Conservation (phyloP, 2,329 filamentous ascomycete genomes). For the Fusarium illudens region DNA sequence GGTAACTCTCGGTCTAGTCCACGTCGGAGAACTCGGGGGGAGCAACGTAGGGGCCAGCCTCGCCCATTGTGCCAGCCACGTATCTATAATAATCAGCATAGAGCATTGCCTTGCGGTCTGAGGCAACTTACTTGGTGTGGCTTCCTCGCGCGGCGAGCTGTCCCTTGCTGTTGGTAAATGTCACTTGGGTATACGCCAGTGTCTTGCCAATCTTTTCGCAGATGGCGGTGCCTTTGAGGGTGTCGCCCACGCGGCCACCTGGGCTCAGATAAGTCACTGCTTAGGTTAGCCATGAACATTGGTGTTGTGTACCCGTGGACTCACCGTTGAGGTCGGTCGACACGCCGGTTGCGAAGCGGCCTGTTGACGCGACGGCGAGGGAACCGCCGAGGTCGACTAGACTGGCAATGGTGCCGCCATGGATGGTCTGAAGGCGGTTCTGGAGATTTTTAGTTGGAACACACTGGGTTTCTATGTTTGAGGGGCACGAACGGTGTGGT, state of each 20-base stretch:
- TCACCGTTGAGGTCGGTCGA: constrained; percentile 71
- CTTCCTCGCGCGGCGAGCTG: constrained; percentile 69
- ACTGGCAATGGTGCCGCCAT: constrained; percentile 81
- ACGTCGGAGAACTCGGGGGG: constrained; percentile 48
- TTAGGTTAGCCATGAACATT: constrained; percentile 3
- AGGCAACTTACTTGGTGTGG: constrained; percentile 66
- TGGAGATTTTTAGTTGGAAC: constrained; percentile 44
- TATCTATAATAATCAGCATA: constrained; percentile 47
- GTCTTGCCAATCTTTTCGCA: constrained; percentile 74
- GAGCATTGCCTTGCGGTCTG: fast-evolving
- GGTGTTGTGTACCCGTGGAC: fast-evolving
- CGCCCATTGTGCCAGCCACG: constrained; percentile 51
- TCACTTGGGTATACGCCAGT: constrained; percentile 67
- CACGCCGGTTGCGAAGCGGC: constrained; percentile 69
- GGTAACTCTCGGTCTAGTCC: constrained; percentile 36
- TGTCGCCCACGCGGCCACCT: constrained; percentile 66
- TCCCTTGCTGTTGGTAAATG: constrained; percentile 66
- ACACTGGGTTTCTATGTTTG: fast-evolving
- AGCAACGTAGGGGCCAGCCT: constrained; percentile 49
- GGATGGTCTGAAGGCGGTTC: constrained; percentile 80
- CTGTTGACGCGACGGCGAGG: constrained; percentile 70
- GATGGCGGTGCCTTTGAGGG: constrained; percentile 62
- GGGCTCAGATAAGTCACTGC: constrained; percentile 70
- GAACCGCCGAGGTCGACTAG: constrained; percentile 75
- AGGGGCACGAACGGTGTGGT: constrained; percentile 72